phyloP scores from a whole-genome alignment of 306 rosid species.

The Vachellia collinsii region DNA sequence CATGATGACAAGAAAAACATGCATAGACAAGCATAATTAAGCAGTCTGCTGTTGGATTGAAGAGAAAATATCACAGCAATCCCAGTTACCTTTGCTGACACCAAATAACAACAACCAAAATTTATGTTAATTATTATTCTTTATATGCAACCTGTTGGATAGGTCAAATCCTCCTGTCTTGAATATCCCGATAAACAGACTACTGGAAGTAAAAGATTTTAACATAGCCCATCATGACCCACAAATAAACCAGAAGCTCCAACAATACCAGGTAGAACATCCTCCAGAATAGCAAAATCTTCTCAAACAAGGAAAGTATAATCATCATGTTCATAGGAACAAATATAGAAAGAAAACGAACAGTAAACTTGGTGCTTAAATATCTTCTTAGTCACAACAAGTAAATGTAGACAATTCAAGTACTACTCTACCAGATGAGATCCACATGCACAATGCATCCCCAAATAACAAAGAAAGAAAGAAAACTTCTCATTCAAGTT shows the following conservation, averaged over 20 bases:
- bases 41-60: neutral
- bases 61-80: conserved; percentile 17
- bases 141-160: neutral
- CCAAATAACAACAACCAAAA: conserved; percentile 12
- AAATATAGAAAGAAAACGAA: conserved; percentile 18
- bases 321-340: neutral
- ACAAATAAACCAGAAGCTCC: conserved; percentile 28
- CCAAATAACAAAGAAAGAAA: no score
- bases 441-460: no score
- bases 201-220: conserved; percentile 1
- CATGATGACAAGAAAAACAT: neutral
- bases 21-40: neutral
- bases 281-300: conserved; percentile 5
- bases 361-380: no score
- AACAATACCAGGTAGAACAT: conserved; percentile 3
- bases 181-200: conserved; percentile 8
- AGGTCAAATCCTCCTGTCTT: conserved; percentile 18
- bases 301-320: conserved; percentile 21
- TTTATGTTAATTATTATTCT: conserved; percentile 11
- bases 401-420: neutral
- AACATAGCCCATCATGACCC: conserved; percentile 8
- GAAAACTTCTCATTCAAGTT: neutral
- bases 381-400: neutral
- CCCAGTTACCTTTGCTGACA: neutral
- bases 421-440: neutral